phyloP scores from a whole-genome alignment of 257 asterid species.

The Plantago ovata region DNA sequence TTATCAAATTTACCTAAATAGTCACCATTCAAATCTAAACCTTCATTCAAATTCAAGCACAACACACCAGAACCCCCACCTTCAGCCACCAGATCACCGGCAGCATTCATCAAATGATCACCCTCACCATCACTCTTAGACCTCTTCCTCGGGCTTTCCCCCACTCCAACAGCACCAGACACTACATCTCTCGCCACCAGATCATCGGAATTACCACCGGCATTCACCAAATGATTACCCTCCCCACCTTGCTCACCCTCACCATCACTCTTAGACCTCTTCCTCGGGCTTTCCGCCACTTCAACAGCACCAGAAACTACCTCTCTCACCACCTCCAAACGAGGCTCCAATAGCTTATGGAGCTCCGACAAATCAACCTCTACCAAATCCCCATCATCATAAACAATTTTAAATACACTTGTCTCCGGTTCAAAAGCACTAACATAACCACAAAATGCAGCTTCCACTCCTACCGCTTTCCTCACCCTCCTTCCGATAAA shows the following conservation, averaged over 20 bases:
- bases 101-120: constrained; percentile 20
- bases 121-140: constrained; percentile 27
- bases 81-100: constrained; percentile 23
- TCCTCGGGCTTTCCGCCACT: constrained; percentile 35
- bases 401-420: constrained; percentile 52
- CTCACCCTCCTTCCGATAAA: constrained; percentile 66
- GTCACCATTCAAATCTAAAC: constrained; percentile 38
- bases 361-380: constrained; percentile 46
- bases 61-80: constrained; percentile 29
- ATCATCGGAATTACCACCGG: constrained; percentile 22
- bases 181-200: constrained; percentile 5
- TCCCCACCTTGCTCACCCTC: constrained; percentile 26
- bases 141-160: constrained; percentile 38
- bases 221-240: constrained; percentile 22
- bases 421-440: constrained; percentile 44
- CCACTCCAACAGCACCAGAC: constrained; percentile 25
- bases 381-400: constrained; percentile 72
- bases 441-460: constrained; percentile 45
- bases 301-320: constrained; percentile 21
- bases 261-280: constrained; percentile 36
- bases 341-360: constrained; percentile 30
- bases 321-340: neutral
- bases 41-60: constrained; percentile 47
- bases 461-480: constrained; percentile 57
- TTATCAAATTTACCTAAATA: constrained; percentile 31